These are phyloP conservation scores for Boletus pseudopeckii DNA, from an alignment of 768 basidiomycete genomes.

Conservation along the genomic window DNA sequence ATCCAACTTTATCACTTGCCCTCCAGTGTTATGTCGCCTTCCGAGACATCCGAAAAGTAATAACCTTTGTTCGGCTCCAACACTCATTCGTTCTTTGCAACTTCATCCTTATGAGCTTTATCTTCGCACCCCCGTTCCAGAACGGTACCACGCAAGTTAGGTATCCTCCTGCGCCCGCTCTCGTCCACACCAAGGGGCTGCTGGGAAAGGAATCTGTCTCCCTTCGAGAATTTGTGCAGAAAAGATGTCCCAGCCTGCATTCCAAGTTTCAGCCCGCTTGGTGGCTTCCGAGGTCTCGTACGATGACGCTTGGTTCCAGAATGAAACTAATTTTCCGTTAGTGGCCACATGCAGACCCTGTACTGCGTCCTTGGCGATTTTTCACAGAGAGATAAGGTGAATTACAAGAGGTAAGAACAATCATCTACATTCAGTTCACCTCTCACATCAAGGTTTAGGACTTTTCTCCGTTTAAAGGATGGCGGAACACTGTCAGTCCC, in stretches of 20 bases:
- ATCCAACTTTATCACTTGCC: background rate
- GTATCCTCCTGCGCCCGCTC: constrained; percentile 20
- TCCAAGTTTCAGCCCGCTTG: constrained; percentile 30
- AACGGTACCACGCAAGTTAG: constrained; percentile 16
- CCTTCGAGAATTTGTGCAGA: constrained; percentile 31
- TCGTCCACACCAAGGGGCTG: constrained; percentile 14
- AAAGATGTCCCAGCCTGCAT: constrained; percentile 27
- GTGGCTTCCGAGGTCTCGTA: constrained; percentile 33
- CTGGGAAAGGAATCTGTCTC: constrained; percentile 14
- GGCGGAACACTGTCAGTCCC: constrained; percentile 33
- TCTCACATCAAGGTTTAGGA: constrained; percentile 18
- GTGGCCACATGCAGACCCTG: constrained; percentile 33
- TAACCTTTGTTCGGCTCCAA: background rate
- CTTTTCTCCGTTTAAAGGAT: constrained; percentile 28
- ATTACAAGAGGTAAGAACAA: constrained; percentile 28
- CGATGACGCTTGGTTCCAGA: background rate
- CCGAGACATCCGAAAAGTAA: constrained; percentile 9
- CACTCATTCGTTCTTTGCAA: background rate
- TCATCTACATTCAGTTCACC: background rate
- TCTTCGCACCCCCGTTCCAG: constrained; percentile 15
- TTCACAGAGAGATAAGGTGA: constrained; percentile 28
- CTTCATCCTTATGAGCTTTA: constrained; percentile 16
- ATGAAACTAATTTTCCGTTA: constrained; percentile 17
- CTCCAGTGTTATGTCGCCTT: too few species aligned
- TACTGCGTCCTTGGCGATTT: constrained; percentile 32